phyloP scores from a whole-genome alignment of 352 stramenopile genomes.

The Phytophthora pistaciae region DNA sequence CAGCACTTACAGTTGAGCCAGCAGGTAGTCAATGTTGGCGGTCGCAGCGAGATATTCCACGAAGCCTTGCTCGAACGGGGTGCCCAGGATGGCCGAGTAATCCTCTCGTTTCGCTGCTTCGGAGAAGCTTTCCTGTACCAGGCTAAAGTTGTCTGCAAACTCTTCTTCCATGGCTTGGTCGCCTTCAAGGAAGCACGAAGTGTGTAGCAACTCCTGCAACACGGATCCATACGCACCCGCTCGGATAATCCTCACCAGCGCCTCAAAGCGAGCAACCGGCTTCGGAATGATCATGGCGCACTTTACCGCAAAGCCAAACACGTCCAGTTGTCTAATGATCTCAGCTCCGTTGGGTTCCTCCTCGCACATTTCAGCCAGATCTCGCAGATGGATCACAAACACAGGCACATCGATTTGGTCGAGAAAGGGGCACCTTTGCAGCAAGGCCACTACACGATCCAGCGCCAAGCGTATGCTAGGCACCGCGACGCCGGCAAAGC shows the following conservation, averaged over 20 bases:
- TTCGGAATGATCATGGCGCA: slow-evolving; percentile 61
- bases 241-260: slow-evolving; percentile 51
- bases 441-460: slow-evolving; percentile 42
- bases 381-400: slow-evolving; percentile 58
- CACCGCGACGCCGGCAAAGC: slow-evolving; percentile 35
- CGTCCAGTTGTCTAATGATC: slow-evolving; percentile 32
- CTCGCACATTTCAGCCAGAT: slow-evolving; percentile 43
- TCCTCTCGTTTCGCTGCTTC: slow-evolving; percentile 43
- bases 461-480: slow-evolving; percentile 32
- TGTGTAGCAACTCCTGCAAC: slow-evolving; percentile 48
- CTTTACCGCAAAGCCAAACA: slow-evolving; percentile 55
- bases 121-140: slow-evolving; percentile 52
- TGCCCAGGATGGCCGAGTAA: slow-evolving; percentile 35
- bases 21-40: slow-evolving; percentile 38
- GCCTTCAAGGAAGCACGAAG: slow-evolving; percentile 38
- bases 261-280: slow-evolving; percentile 44
- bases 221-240: slow-evolving; percentile 53
- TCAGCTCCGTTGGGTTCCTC: slow-evolving; percentile 11
- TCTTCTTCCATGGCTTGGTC: slow-evolving; percentile 18
- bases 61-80: slow-evolving; percentile 54
- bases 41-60: slow-evolving; percentile 59
- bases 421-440: slow-evolving; percentile 70
- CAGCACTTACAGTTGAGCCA: slow-evolving; percentile 37
- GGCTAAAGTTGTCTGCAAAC: slow-evolving; percentile 42
- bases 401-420: slow-evolving; percentile 60